Evolutionary conservation across 148 eudicot species (phyloP), one percentile per base, ranked within the genome.

Genomic region (Spergularia bocconei): DNA sequence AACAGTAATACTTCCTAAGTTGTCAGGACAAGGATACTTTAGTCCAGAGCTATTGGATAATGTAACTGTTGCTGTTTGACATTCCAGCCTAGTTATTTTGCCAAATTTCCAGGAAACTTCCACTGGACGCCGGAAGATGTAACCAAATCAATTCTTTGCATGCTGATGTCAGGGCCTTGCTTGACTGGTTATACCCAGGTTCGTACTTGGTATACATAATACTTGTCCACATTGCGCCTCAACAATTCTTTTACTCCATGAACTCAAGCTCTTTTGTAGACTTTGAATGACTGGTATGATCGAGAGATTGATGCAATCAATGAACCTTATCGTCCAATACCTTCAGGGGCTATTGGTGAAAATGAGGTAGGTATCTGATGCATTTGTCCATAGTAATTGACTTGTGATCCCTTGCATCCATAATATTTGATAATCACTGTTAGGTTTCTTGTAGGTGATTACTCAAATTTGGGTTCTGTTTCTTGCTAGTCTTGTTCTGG

Each of bases 321-420:
- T 79, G 97, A 95, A 84, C 98, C 98, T 65, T 95, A 95, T 75
- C 97, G 97, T 74, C 97, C 97, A 44, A 95, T 95, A 75, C 98
- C 98, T 50, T 95, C 97, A 13, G 98, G 98, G 66, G 98, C 87
- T 65, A 89, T 95, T 79, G 82, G 90, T 21, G 97, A 89, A 86
- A 83, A 85, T 69, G 98, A 95, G 92, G 97, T 94, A 79, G 92
- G 97, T 91, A 79, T 61, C 68, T 69, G 17, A 48, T 59, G 56
- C 44, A 62, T 21, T 48, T 61, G 5, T 41, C 53, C 33, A 50
- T 44, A 67, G 12, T 39, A 5, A 17, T 58, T 66, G 69, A 71
- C 59, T 72, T 55, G 13, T 29, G 69, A 11, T 48, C 60, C 29
- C 55, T 71, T 17, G 17, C 11, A 57, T 56, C 41, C 13, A 52